A percentile compares a stretch with the other conserved stretches of the same genome.
These are phyloP conservation scores for Triticum dicoccoides DNA, from an alignment of 176 grass and related monocot species.

Conservation along the genomic window DNA sequence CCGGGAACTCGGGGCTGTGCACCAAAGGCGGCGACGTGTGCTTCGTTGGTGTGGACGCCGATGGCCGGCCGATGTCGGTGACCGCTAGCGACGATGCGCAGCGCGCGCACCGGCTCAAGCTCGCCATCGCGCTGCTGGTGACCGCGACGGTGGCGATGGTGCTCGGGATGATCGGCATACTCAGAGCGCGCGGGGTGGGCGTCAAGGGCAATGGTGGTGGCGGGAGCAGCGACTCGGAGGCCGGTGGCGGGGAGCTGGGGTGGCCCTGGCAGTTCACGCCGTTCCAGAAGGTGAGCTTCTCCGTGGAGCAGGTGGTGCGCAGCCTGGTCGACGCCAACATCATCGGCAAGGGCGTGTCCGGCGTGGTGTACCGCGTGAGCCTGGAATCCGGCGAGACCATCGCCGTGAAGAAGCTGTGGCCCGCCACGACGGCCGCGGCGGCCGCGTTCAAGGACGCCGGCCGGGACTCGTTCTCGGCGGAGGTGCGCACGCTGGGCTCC, in stretches of 20 bases:
- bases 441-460: slow-evolving; percentile 34
- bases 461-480: slow-evolving; percentile 90
- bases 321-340: slow-evolving; percentile 81
- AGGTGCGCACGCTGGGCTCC: slow-evolving; percentile 84
- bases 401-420: slow-evolving; percentile 97
- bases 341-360: slow-evolving; percentile 91
- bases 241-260: slow-evolving; percentile 47
- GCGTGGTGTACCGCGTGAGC: slow-evolving; percentile 86
- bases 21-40: slow-evolving; percentile 87
- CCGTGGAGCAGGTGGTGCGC: slow-evolving; percentile 80
- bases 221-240: slow-evolving; percentile 40
- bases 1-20: slow-evolving; percentile 74
- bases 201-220: slow-evolving; percentile 28
- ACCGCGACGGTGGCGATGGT: slow-evolving; percentile 84
- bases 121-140: slow-evolving; percentile 77
- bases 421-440: slow-evolving; percentile 8
- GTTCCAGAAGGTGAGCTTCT: slow-evolving; percentile 97
- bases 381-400: slow-evolving; percentile 86
- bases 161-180: slow-evolving; percentile 70
- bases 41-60: slow-evolving; percentile 57
- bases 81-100: slow-evolving; percentile 27
- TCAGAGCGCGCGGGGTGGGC: slow-evolving; percentile 53
- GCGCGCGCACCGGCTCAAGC: slow-evolving; percentile 65
- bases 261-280: slow-evolving; percentile 99
- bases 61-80: slow-evolving; percentile 41